Conservation (phyloP, 148 eudicot species). For the Chenopodium berlandieri region DNA sequence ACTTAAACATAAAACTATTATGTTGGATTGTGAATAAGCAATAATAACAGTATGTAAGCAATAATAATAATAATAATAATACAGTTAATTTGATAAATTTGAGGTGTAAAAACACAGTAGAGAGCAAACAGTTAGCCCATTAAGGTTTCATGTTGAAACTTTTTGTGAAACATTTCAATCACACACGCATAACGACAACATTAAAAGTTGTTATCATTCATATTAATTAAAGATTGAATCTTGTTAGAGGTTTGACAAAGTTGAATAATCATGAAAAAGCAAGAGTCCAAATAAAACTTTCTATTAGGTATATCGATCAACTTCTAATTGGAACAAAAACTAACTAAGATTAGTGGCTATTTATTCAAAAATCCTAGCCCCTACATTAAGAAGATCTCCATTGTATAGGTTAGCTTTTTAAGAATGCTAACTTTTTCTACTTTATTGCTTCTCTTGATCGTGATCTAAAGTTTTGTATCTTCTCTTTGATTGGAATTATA, state of each 20-base stretch:
- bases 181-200: neutral
- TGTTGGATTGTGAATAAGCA: too few relatives aligned
- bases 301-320: neutral
- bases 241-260: neutral
- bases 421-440: too few relatives aligned
- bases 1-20: too few relatives aligned
- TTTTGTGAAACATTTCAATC: neutral
- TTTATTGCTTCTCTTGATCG: too few relatives aligned
- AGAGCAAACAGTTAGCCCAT: neutral
- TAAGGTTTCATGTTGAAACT: neutral
- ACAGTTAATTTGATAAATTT: neutral
- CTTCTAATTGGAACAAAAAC: neutral
- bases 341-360: neutral
- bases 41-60: neutral
- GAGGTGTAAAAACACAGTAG: neutral
- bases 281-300: neutral
- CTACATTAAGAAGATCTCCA: neutral
- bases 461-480: too few relatives aligned
- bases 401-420: too few relatives aligned
- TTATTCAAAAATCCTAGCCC: neutral
- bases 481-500: too few relatives aligned
- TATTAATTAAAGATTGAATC: neutral
- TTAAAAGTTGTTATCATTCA: constrained; percentile 1
- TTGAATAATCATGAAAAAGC: neutral
- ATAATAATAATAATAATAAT: too few relatives aligned